A percentile compares a stretch with the other conserved stretches of the same genome.
phyloP scores from a whole-genome alignment of 192 early-diverging fungal genomes.

The Coemansia sp. region DNA sequence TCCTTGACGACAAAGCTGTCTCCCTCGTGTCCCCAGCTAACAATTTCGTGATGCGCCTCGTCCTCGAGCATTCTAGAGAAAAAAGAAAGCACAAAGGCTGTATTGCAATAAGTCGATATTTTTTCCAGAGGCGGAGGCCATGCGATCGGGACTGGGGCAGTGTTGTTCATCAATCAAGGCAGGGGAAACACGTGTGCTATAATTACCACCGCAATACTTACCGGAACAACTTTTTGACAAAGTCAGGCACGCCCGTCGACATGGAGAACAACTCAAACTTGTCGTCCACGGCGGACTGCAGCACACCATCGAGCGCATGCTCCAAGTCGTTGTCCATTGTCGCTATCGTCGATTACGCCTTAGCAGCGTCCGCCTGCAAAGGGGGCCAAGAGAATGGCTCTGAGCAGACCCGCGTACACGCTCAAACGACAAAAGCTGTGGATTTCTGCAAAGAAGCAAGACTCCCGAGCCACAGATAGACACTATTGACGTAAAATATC shows the following conservation, averaged over 20 bases:
- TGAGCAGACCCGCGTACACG: not conserved
- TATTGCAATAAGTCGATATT: not conserved
- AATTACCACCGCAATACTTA: conserved; percentile 10
- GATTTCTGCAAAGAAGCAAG: not conserved
- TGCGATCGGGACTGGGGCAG: not conserved
- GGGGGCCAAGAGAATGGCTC: not conserved
- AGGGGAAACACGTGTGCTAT: not conserved
- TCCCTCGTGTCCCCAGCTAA: conserved; percentile 79
- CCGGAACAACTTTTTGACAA: conserved; percentile 59
- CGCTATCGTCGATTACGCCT: not conserved
- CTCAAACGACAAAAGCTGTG: not conserved
- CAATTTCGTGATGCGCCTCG: conserved; percentile 53
- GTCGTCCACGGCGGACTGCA: conserved; percentile 43
- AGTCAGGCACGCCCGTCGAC: conserved; percentile 56
- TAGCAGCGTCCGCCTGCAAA: conserved; percentile 7
- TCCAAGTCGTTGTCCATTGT: conserved; percentile 42
- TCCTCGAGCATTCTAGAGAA: conserved; percentile 54
- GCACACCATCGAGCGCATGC: conserved; percentile 33
- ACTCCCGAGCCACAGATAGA: too few relatives aligned
- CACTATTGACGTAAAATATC: not conserved
- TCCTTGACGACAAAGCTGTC: conserved; percentile 89
- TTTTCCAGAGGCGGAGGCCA: not conserved
- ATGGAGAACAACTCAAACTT: conserved; percentile 54
- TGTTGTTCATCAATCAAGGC: not conserved
- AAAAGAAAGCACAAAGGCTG: not conserved